These are phyloP conservation scores for Sphagnum contortum DNA, from an alignment of 225 moss, liverwort and hornwort genomes.

Conservation along the genomic window DNA sequence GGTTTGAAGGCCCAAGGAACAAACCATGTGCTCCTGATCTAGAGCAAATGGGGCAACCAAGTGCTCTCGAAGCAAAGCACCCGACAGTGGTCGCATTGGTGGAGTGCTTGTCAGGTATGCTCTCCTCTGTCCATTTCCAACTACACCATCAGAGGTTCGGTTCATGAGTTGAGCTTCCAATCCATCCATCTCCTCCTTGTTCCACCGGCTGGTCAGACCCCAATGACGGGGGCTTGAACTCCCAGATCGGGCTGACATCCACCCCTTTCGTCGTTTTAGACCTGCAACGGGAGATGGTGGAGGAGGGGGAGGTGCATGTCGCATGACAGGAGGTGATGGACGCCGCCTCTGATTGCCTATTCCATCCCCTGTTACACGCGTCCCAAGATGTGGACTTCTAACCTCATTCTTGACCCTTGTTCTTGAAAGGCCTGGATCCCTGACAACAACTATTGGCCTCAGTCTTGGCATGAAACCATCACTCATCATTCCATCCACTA, in stretches of 20 bases:
- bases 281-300: slow-evolving; percentile 88
- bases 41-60: slow-evolving; percentile 56
- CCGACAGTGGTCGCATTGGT: slow-evolving; percentile 59
- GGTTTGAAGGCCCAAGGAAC: not conserved
- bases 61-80: slow-evolving; percentile 62
- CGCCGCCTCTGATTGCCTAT: slow-evolving; percentile 52
- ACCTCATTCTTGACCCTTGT: slow-evolving; percentile 52
- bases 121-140: slow-evolving; percentile 47
- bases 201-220: slow-evolving; percentile 75
- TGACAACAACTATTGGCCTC: slow-evolving; percentile 82
- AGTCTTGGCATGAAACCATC: slow-evolving; percentile 75
- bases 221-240: slow-evolving; percentile 90
- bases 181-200: slow-evolving; percentile 65
- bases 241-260: slow-evolving; percentile 88
- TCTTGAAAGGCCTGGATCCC: slow-evolving; percentile 60
- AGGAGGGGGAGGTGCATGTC: slow-evolving; percentile 89
- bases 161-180: slow-evolving; percentile 45
- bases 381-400: slow-evolving; percentile 73
- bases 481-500: slow-evolving; percentile 70
- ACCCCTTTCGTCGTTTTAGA: slow-evolving; percentile 73
- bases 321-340: slow-evolving; percentile 76
- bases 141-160: slow-evolving; percentile 38
- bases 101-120: slow-evolving; percentile 40
- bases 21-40: slow-evolving; percentile 68
- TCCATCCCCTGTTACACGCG: slow-evolving; percentile 57